Conservation (phyloP, 2,329 filamentous ascomycete genomes). For the Stemphylium beticola region DNA sequence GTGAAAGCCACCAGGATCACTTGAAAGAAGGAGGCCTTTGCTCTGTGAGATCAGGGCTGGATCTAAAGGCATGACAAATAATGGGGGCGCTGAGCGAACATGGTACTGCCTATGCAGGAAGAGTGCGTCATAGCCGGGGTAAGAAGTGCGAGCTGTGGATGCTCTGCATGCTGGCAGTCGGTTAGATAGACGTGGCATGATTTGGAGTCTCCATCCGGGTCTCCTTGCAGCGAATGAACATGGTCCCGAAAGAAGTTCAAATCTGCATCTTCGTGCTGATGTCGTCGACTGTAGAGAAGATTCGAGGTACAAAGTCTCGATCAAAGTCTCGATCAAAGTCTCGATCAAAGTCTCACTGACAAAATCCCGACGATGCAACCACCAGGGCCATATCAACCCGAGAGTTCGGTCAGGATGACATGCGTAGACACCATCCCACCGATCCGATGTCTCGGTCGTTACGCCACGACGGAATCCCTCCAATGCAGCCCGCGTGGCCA, state of each 20-base stretch:
- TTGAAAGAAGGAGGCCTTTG: no score
- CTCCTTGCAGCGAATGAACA: not conserved
- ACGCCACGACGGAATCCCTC: slow-evolving; percentile 19
- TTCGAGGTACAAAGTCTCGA: not conserved
- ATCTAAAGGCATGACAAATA: not conserved
- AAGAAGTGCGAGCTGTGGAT: not conserved
- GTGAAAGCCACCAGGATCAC: no score
- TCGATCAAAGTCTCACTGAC: not conserved
- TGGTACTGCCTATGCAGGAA: not conserved
- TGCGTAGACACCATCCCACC: not conserved
- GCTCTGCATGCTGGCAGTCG: not conserved
- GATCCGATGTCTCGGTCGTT: slow-evolving; percentile 14
- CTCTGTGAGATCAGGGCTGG: no score
- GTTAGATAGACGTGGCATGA: not conserved
- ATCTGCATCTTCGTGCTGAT: no score
- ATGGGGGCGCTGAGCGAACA: not conserved
- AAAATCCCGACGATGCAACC: not conserved
- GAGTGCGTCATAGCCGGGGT: not conserved
- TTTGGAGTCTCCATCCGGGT: not conserved
- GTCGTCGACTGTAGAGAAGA: not conserved
- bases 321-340: not conserved
- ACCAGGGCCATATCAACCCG: not conserved
- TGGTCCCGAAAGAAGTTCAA: no score
- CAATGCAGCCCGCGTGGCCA: slow-evolving; percentile 6
- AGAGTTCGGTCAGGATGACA: slow-evolving; percentile 1